Evolutionary conservation across 2,329 filamentous ascomycete species (phyloP), one percentile per base, ranked within the genome.

Genomic region (Blastomyces gilchristii): DNA sequence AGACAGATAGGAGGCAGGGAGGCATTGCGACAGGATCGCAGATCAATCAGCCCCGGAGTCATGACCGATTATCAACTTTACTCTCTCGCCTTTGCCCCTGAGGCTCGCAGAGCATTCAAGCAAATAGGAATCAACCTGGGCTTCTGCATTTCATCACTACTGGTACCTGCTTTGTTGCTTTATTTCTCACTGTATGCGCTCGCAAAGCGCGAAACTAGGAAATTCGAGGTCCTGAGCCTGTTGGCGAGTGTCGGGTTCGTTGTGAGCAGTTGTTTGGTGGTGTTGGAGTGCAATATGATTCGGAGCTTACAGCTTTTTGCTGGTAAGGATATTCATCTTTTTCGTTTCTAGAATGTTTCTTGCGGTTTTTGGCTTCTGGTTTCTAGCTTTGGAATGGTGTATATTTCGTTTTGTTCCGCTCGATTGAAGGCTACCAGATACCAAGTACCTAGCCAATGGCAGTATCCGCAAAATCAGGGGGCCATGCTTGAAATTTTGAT

Each of bases 271-370:
- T 69, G 63, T 49, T 49, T 71, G 8, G 67, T 71, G n/a, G 72
- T 74, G 7, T 66, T 76, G 58, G 65, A 67, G 41, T 76, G 73
- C 63, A 70, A 68, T 3, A 68, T 71, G 6, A 67, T 68, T 49
- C 65, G 67, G 66, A 72, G 70, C 61, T 53, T 76, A 22, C 72
- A 75, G 59, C 68, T 74, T 60, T 73, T 76, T 66, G 70, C 69
- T 39, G 67, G 75, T 76, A 68, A 64, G 71, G 58, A 63, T 45
- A 22, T 49, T 54, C 31, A 37, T 18, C 16, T 28, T 43, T 59
- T 53, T 37, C 34, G 7, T 37, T 8, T 9, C 34, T 8, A 37
- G 34, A 57, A 57, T 41, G 6, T 34, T 57, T 28, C 2, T 58
- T 52, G 34, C 34, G 7, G 4, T 22, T 28, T 5, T 58, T 58